A percentile compares a stretch with the other conserved stretches of the same genome.
These are phyloP conservation scores for Xerocomus spinulosus DNA, from an alignment of 768 basidiomycete species.

Conservation along the genomic window DNA sequence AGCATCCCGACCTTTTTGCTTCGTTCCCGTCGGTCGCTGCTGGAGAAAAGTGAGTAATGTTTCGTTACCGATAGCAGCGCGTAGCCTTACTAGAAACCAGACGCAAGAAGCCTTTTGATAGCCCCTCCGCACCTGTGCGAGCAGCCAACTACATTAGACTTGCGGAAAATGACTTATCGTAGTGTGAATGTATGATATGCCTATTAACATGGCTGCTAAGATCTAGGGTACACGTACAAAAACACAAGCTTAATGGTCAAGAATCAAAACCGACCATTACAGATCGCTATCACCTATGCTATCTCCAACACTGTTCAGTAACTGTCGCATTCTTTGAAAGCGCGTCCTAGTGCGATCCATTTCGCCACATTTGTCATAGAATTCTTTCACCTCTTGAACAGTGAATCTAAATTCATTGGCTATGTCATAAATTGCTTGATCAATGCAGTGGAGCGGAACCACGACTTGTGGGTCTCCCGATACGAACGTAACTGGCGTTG, in stretches of 20 bases:
- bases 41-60: conserved; percentile 74
- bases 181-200: conserved; percentile 2
- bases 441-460: conserved; percentile 53
- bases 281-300: conserved; percentile 10
- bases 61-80: neutral
- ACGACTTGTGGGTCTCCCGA: conserved; percentile 6
- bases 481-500: conserved; percentile 1
- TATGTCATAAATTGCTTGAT: conserved; percentile 61
- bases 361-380: conserved; percentile 70
- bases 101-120: conserved; percentile 71
- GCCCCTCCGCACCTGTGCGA: conserved; percentile 75
- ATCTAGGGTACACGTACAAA: neutral
- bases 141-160: conserved; percentile 64
- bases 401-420: conserved; percentile 69
- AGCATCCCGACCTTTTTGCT: conserved; percentile 92
- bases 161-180: conserved; percentile 58
- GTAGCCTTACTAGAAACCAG: conserved; percentile 35
- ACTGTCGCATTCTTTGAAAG: conserved; percentile 64
- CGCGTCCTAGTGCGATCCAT: conserved; percentile 59
- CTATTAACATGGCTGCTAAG: neutral
- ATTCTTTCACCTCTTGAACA: conserved; percentile 71
- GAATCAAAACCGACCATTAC: conserved; percentile 1
- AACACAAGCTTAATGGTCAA: neutral
- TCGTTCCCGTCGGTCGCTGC: conserved; percentile 96
- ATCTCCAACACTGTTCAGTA: conserved; percentile 30